A percentile compares a stretch with the other conserved stretches of the same genome.
phyloP scores from a whole-genome alignment of 345 rosid species.

The Arabis alpina region DNA sequence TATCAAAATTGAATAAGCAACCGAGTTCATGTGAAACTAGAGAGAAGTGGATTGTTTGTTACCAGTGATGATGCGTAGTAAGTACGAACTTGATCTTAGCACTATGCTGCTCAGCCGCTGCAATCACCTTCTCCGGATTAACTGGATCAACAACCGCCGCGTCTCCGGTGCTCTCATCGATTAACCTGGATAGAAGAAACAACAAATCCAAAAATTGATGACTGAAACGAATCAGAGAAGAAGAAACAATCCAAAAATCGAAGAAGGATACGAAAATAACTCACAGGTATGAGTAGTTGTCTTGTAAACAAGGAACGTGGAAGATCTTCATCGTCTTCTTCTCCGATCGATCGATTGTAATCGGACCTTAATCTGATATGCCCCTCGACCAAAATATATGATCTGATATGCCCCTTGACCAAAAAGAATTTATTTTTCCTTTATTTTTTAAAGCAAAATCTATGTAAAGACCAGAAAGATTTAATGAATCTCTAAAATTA shows the following conservation, averaged over 20 bases:
- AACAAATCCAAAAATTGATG: constrained; percentile 2
- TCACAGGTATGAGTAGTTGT: constrained; percentile 90
- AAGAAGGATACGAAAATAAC: constrained; percentile 3
- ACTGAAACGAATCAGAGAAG: not conserved
- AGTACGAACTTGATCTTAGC: constrained; percentile 68
- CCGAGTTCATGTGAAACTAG: too few species aligned
- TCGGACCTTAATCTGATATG: too few species aligned
- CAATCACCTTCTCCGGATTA: constrained; percentile 70
- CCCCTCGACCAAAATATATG: too few species aligned
- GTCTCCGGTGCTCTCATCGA: constrained; percentile 77
- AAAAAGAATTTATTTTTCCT: too few species aligned
- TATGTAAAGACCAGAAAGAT: too few species aligned
- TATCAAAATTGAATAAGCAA: too few species aligned
- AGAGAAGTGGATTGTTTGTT: constrained; percentile 3
- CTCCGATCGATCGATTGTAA: constrained; percentile 13
- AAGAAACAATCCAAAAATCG: not conserved
- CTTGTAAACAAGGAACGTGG: constrained; percentile 78
- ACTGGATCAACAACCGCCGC: constrained; percentile 98
- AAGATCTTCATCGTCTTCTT: constrained; percentile 60
- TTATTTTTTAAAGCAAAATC: too few species aligned
- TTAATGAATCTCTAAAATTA: too few species aligned
- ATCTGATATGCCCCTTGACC: too few species aligned
- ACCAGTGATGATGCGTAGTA: constrained; percentile 98
- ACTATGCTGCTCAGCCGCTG: constrained; percentile 55
- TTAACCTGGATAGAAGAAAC: constrained; percentile 48